Base-by-base conservation (phyloP, 306 rosid species). In the Prunus padus region DNA sequence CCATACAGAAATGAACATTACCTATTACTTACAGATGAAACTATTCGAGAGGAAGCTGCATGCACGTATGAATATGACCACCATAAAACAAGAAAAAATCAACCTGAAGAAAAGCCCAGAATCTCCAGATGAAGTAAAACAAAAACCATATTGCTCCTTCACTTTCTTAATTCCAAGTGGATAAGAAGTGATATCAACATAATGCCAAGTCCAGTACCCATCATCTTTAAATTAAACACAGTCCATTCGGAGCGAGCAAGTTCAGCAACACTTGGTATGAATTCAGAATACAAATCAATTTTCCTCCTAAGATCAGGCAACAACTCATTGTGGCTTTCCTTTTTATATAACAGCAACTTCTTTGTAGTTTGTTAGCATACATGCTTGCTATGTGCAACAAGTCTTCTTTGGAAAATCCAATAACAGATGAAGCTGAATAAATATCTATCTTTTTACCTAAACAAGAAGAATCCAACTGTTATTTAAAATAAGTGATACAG, bases 241-340 rank as follows among this genome's bases (percentile, higher is more conserved):
- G 96, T 95, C 98, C 98, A 95, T 82, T 95, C 92, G 61, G 92
- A 88, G 67, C 98, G 97, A 64, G 98, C 98, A 65, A 91, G 90
- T 83, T 92, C 96, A 16, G 95, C 93, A 14, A 92, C 88, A 9
- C 84, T 85, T 69, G 89, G 73, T 69, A 92, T 87, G 75, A 95
- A 95, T 76, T 79, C 79, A 65, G 86, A 79, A 80, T 87, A 92
- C 33, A 86, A 85, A 66, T 90, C 86, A 75, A 95, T 87, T 82
- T 95, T 96, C 85, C 47, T 79, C 87, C 80, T 82, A 51, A 92
- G 92, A 72, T 78, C 80, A 56, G 87, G 87, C 66, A 87, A 50
- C 71, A 82, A 63, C 62, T 71, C 68, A 83, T 80, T 75, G 76
- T 82, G 73, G 85, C 73, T 80, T 72, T 60, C 80, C 69, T 74